Base-by-base conservation (phyloP, 108 stramenopile species). In the Fragilaria crotonensis region DNA sequence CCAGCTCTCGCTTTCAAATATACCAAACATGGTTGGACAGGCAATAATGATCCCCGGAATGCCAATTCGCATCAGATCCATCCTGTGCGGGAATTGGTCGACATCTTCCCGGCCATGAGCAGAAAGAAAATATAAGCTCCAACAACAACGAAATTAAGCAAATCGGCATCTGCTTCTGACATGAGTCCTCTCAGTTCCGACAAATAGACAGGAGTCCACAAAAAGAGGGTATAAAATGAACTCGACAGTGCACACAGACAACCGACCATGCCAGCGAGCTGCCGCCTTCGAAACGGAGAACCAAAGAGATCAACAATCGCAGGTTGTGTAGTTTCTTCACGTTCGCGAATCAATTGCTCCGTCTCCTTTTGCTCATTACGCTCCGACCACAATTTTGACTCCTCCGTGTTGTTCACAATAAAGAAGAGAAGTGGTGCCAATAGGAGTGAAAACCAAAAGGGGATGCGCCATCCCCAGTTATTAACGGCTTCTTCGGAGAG, bases 401-500 rank as follows among this genome's bases (percentile, higher is more conserved):
- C 81, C 66, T 75, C 78, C 0, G 81, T 71, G 4, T 79, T 66
- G 23, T 53, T 77, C 2, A 83, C 77, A 46, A 79, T 63, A 47
- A 53, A 52, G 52, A 70, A 83, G 0, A 83, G 53, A 1, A 79
- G 19, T 21, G 81, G 81, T 11, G 81, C 81, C 52, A 83, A 33
- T 21, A 73, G 57, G 3, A 83, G 51, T 2, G 81, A 83, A 59
- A 83, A 76, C 56, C 68, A 68, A 49, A 91, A 91, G 14, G 85
- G 85, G 20, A 85, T 56, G 0, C 89, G 59, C 89, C 89, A 91
- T 48, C 81, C 89, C 84, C 84, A 91, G 7, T 28, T 48, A 19
- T 83, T 41, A 20, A 91, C 77, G 47, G 80, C 68, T 27, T 83
- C 80, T 2, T 83, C 71, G 5, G 77, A 71, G 4, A 81, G 70